phyloP scores from a whole-genome alignment of 306 rosid genomes.

The Vigna unguiculata region DNA sequence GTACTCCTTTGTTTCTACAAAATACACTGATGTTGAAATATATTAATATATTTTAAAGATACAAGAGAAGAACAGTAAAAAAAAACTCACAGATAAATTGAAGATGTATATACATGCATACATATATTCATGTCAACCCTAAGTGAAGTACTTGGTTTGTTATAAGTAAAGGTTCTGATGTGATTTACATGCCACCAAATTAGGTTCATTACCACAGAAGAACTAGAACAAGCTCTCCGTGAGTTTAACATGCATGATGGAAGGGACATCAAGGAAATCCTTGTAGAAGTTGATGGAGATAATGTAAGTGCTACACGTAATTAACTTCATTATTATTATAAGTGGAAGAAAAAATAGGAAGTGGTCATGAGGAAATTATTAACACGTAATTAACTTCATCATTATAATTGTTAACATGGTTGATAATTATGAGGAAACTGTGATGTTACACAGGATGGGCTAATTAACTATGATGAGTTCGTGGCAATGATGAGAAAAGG shows the following conservation, averaged over 20 bases:
- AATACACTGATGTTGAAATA: no score
- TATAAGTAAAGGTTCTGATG: not conserved
- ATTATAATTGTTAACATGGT: not conserved
- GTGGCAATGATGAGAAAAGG: slow-evolving; percentile 97
- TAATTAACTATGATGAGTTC: slow-evolving; percentile 91
- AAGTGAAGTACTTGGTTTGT: not conserved
- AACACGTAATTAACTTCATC: no score
- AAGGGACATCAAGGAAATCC: slow-evolving; percentile 78
- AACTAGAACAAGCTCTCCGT: slow-evolving; percentile 87
- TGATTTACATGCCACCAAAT: slow-evolving; percentile 6
- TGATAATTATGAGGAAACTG: not conserved
- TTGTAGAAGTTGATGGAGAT: slow-evolving; percentile 87
- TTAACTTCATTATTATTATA: not conserved
- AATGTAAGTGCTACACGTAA: slow-evolving; percentile 63
- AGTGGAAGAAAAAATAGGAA: no score
- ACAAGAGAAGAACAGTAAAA: no score
- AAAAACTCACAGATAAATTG: no score
- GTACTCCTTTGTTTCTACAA: no score
- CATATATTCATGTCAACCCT: not conserved
- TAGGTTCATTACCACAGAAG: slow-evolving; percentile 88
- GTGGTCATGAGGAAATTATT: not conserved
- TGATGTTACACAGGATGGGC: slow-evolving; percentile 69
- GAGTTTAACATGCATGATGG: slow-evolving; percentile 92
- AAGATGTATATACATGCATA: not conserved
- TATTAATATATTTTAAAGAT: no score